phyloP scores from a whole-genome alignment of 495 filamentous ascomycete genomes.

The Oidiodendron maius region DNA sequence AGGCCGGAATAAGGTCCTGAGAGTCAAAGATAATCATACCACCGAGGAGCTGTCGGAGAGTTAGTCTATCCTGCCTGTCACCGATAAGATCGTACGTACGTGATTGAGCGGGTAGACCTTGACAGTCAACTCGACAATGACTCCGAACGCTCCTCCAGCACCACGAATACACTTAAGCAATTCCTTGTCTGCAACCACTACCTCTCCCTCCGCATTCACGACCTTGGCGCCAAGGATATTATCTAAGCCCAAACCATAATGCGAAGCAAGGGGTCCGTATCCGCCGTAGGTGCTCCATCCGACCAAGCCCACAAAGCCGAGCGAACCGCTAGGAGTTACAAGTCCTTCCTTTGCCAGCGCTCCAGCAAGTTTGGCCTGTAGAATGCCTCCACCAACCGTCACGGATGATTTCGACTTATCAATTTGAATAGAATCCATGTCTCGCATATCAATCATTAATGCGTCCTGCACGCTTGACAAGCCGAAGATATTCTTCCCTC shows the following conservation, averaged over 20 bases:
- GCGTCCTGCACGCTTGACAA: constrained; percentile 20
- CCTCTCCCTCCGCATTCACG: constrained; percentile 28
- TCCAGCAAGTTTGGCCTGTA: constrained; percentile 21
- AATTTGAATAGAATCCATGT: constrained; percentile 28
- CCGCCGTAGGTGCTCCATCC: constrained; percentile 35
- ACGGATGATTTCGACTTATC: constrained; percentile 21
- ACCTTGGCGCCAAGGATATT: constrained; percentile 34
- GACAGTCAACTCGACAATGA: constrained; percentile 32
- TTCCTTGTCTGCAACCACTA: constrained; percentile 28
- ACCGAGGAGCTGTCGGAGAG: constrained; percentile 22
- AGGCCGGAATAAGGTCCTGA: constrained; percentile 15
- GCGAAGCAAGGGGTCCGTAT: constrained; percentile 29
- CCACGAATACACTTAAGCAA: constrained; percentile 33
- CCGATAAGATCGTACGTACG: constrained; percentile 17
- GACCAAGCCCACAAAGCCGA: constrained; percentile 28
- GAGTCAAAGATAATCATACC: constrained; percentile 31
- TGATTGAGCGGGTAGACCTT: constrained; percentile 17
- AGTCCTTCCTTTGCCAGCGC: constrained; percentile 26
- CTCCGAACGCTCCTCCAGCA: constrained; percentile 34
- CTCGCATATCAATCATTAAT: constrained; percentile 35
- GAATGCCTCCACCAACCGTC: constrained; percentile 32
- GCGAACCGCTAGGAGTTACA: constrained; percentile 22
- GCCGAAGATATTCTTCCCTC: constrained; percentile 33
- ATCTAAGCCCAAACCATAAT: constrained; percentile 32
- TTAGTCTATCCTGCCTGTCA: background rate